These are phyloP conservation scores for Marvania coccoides DNA, from an alignment of 139 green algal genomes.

Conservation along the genomic window DNA sequence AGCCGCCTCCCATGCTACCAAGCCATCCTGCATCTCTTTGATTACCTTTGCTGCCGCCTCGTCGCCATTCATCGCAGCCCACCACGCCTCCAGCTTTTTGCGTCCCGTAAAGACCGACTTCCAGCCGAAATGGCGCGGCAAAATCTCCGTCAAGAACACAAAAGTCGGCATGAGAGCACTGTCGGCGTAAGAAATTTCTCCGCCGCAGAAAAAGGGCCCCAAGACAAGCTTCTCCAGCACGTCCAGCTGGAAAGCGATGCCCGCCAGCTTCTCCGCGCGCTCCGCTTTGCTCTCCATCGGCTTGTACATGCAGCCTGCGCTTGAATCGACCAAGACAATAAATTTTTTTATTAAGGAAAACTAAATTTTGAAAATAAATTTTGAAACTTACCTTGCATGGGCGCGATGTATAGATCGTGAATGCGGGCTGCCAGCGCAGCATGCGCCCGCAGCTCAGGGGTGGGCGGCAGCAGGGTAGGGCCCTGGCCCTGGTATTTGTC, in stretches of 20 bases:
- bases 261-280: conserved; percentile 36
- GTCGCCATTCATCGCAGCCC: conserved; percentile 38
- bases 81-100: conserved; percentile 59
- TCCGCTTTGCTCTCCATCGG: conserved; percentile 39
- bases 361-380: not conserved
- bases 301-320: conserved; percentile 49
- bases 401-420: conserved; percentile 65
- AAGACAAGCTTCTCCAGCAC: conserved; percentile 50
- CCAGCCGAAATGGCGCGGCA: conserved; percentile 70
- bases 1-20: conserved; percentile 44
- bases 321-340: not conserved
- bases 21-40: conserved; percentile 36
- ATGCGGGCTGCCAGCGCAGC: conserved; percentile 40
- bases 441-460: conserved; percentile 36
- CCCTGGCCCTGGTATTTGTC: conserved; percentile 47
- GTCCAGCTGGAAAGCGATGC: conserved; percentile 55
- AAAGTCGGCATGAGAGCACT: conserved; percentile 61
- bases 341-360: not conserved
- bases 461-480: conserved; percentile 37
- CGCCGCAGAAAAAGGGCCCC: conserved; percentile 43
- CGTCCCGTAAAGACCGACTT: conserved; percentile 43
- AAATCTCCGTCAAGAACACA: conserved; percentile 61
- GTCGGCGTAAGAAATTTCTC: conserved; percentile 40
- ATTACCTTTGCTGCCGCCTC: conserved; percentile 36
- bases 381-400: too few species aligned